phyloP scores from a whole-genome alignment of 805 yeast species.

The Monosporozyma yasuniensis region DNA sequence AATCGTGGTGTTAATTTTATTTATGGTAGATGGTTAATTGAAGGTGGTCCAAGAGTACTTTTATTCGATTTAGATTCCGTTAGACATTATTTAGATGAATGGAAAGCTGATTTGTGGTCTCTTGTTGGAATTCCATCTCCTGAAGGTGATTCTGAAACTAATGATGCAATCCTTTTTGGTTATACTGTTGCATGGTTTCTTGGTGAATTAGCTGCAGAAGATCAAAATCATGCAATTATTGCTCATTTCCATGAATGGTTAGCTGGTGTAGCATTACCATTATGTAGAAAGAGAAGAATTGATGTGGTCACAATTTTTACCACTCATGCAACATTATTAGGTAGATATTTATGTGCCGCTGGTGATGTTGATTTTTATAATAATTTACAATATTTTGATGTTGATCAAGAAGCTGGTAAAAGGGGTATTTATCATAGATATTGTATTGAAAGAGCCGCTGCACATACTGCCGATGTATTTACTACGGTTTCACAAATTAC shows the following conservation, averaged over 20 bases:
- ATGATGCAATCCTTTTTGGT: conserved; percentile 87
- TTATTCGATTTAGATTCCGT: conserved; percentile 82
- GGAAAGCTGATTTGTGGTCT: conserved; percentile 92
- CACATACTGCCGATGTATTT: conserved; percentile 92
- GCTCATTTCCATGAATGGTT: conserved; percentile 98
- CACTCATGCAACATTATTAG: conserved; percentile 92
- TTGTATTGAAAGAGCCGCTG: conserved; percentile 93
- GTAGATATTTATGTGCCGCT: conserved; percentile 93
- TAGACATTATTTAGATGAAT: conserved; percentile 60
- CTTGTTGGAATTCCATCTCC: conserved; percentile 91
- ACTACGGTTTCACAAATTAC: conserved; percentile 96
- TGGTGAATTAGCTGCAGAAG: conserved; percentile 84
- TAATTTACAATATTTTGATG: conserved; percentile 80
- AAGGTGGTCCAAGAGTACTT: conserved; percentile 92
- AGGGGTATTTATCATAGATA: conserved; percentile 95
- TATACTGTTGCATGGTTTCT: conserved; percentile 94
- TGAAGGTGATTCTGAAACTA: conserved; percentile 75
- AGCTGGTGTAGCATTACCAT: conserved; percentile 91
- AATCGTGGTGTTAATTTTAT: conserved; percentile 72
- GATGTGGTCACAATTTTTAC: conserved; percentile 95
- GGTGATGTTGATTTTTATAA: conserved; percentile 95
- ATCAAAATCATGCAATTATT: conserved; percentile 79
- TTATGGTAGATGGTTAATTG: conserved; percentile 95
- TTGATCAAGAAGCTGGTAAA: conserved; percentile 96
- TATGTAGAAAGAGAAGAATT: conserved; percentile 82